Evolutionary conservation across 306 rosid species (phyloP).

Genomic region (Corylus avellana): DNA sequence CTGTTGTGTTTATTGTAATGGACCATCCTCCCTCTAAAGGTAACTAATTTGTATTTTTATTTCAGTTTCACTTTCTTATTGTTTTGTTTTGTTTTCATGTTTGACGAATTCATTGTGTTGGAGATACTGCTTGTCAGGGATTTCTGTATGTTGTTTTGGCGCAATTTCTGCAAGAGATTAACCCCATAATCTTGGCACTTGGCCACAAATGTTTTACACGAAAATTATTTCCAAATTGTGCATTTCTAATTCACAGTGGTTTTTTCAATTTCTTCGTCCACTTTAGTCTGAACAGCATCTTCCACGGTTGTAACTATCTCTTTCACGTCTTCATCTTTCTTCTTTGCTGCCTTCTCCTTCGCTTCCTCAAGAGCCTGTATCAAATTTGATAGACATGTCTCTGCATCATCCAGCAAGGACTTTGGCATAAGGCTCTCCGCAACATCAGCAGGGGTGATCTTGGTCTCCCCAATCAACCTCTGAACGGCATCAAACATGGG

Average conservation of each 20-base stretch:
- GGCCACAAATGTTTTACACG: conserved; percentile 1
- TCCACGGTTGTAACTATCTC: conserved; percentile 28
- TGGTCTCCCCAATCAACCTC: conserved; percentile 41
- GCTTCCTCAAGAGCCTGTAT: no score
- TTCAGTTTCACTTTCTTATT: not conserved
- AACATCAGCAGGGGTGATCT: conserved; percentile 80
- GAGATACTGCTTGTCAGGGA: no score
- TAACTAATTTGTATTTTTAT: conserved; percentile 18
- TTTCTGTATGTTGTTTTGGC: not conserved
- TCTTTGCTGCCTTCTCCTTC: not conserved
- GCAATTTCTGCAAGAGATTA: not conserved
- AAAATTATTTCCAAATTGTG: not conserved
- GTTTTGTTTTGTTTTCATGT: no score
- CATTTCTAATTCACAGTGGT: not conserved
- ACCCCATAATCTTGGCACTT: conserved; percentile 6
- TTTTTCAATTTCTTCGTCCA: not conserved
- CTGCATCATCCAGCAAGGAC: conserved; percentile 21
- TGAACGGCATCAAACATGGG: conserved; percentile 46
- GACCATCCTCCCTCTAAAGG: conserved; percentile 31
- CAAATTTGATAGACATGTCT: no score
- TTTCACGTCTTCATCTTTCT: conserved; percentile 37
- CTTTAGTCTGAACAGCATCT: conserved; percentile 16
- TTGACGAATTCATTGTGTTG: no score
- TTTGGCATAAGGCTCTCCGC: conserved; percentile 89
- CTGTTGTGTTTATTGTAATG: conserved; percentile 20